Conservation (phyloP, 768 basidiomycete species). For the Inosperma sp. region DNA sequence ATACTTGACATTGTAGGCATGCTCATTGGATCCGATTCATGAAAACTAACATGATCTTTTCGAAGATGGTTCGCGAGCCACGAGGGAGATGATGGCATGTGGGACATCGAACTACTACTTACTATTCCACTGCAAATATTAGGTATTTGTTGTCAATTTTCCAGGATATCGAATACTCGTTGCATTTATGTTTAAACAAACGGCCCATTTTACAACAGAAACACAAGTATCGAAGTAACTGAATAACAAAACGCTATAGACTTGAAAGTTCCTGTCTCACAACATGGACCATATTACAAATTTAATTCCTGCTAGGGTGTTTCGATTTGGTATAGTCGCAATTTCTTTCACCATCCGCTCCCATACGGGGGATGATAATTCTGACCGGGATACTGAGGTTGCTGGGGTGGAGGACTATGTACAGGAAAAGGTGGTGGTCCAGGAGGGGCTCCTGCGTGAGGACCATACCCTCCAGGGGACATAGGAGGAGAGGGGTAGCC, state of each 20-base stretch:
- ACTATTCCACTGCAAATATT: too few species aligned
- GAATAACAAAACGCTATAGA: too few species aligned
- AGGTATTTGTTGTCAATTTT: too few species aligned
- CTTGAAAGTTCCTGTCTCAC: background rate
- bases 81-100: too few species aligned
- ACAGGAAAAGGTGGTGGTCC: conserved; percentile 18
- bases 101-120: too few species aligned
- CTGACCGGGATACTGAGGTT: conserved; percentile 2
- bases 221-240: too few species aligned
- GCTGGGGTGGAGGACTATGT: conserved; percentile 4
- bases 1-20: background rate
- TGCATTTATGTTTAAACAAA: too few species aligned
- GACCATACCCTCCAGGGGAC: conserved; percentile 10
- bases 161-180: too few species aligned
- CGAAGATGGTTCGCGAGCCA: background rate
- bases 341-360: conserved; percentile 1
- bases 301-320: background rate
- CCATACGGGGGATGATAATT: background rate
- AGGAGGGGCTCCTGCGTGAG: conserved; percentile 26
- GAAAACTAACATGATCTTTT: background rate
- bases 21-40: background rate
- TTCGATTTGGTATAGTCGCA: background rate
- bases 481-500: too few species aligned
- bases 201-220: too few species aligned
- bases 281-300: background rate